Evolutionary conservation across 768 basidiomycete genomes (phyloP), one percentile per base, ranked within the genome.

Genomic region (Lentinula raphanica): DNA sequence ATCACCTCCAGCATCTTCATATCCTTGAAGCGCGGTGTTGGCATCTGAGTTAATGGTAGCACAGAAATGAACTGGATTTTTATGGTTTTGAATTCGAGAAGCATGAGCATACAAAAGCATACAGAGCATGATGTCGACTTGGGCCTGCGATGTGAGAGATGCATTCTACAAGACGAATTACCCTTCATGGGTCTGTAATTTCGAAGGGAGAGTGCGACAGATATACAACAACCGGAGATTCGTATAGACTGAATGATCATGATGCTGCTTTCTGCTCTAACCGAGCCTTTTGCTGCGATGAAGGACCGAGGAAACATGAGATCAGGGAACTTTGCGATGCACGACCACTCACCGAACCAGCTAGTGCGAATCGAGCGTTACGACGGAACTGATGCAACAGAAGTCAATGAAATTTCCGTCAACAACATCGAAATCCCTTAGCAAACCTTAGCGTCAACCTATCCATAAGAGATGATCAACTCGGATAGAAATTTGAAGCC

Each of bases 381-480:
- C 87, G 86, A 71, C 91, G 89, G 84, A 92, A 92, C 92, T 93
- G 71, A 48, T 42, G 55, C 49, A 38, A 62, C 53, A 32, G 54
- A 64, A 45, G 60, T 64, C 25, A 59, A 51, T 56, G 42, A 49
- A n/a, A 45, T 46, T 58, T 12, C 31, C 32, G 61, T 59, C 7
- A 51, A 27, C 15, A 54, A 44, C 29, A 45, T 48, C 44, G n/a
- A 57, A 54, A 49, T 56, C 27, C 56, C 15, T 54, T 35, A 62
- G 65, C 76, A 60, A 63, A 91, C 90, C 84, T 91, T 93, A 60
- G 86, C 71, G 63, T 93, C 91, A 68, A 93, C 86, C 91, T 93
- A 64, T 3, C 51, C 17, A 58, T n/a, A n/a, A n/a, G n/a, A 56
- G 12, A 54, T 54, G 54, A 54, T 61, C 46, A 50, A 58, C 38